Evolutionary conservation across 2,329 filamentous ascomycete species (phyloP), one percentile per base, ranked within the genome.

Genomic region (Huntiella savannae): DNA sequence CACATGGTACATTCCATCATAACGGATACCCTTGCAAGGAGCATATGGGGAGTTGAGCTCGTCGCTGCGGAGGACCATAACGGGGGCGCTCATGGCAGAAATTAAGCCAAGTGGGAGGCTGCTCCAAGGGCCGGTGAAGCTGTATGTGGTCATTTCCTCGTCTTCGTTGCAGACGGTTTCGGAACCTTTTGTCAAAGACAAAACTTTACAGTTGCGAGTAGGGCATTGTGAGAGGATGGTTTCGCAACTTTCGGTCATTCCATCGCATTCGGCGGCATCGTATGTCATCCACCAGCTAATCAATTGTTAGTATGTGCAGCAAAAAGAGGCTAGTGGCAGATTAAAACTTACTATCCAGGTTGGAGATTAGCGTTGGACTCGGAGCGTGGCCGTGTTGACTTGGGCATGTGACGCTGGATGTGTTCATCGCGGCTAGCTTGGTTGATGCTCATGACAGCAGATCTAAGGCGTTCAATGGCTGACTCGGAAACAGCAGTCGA

Each of bases 211-310:
- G 33, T 48, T 51, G 6, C 64, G 63, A 50, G 70, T 70, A 34
- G 58, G 58, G 5, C 66, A 65, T 48, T 60, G 65, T 7, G 68
- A 69, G 0, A 67, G 61, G 11, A 52, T 63, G 51, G 72, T 67
- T 3, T 57, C 52, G 10, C 62, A 60, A 45, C 58, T 63, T 5
- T 58, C 60, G 6, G 73, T 63, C 13, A 75, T 69, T 15, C 72
- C 71, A 52, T 76, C 72, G 22, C 69, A 64, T 49, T 68, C 61
- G 2, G 70, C 72, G 52, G 71, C 74, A 33, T 68, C 65, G 32
- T 74, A 59, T 45, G 72, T 70, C 13, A 72, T 55, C 70, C 71
- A 76, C 72, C 69, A 77, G 47, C 72, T 75, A 46, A 16, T 7
- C 2, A 7, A 17, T 8, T 42, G 22, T 50, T 50, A 47, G 49